Evolutionary conservation across 2,329 filamentous ascomycete genomes (phyloP), one percentile per base, ranked within the genome.

Genomic region (Paraphaeosphaeria minitans): DNA sequence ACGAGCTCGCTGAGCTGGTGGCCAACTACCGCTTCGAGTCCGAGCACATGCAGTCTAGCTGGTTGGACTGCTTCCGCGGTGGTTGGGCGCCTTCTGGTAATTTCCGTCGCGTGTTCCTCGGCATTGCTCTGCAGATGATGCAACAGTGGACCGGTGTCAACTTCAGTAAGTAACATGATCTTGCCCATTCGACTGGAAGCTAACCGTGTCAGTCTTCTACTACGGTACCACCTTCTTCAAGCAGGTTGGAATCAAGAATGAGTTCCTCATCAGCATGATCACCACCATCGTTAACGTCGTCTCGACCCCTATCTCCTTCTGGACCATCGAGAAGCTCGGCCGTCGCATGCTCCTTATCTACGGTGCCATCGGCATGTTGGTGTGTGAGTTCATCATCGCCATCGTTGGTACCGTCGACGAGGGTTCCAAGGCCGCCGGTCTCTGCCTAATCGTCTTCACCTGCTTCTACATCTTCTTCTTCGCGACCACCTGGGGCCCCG

Each of bases 381-480:
- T 93, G 71, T 93, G 90, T 82, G 89, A 96, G 79, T 95, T 95
- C 84, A 82, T 96, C 73, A 90, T 95, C 57, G 93, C 87, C 71
- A 92, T 95, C 65, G 78, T 85, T 53, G 84, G 82, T 60, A 74
- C 68, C 22, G 70, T 79, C 0, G 65, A 65, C 31, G 68, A 66
- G 21, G 74, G 71, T 21, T 77, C 88, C 76, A 78, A 83, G 60
- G 64, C 80, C 2, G 88, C 87, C 1, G 74, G 77, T 50, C 68
- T 74, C 29, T 72, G 66, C 65, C 77, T 93, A 83, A 92, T 96
- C 65, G 87, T 91, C 61, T 95, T 96, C 81, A 95, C 95, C 74
- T 90, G 88, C 81, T 88, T 96, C 82, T 95, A 93, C 84, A 93
- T 96, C 83, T 93, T 92, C 85, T 94, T 89, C 84, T 96, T 96